Base-by-base conservation (phyloP, 495 filamentous ascomycete species). In the Parachaetomium inaequale region DNA sequence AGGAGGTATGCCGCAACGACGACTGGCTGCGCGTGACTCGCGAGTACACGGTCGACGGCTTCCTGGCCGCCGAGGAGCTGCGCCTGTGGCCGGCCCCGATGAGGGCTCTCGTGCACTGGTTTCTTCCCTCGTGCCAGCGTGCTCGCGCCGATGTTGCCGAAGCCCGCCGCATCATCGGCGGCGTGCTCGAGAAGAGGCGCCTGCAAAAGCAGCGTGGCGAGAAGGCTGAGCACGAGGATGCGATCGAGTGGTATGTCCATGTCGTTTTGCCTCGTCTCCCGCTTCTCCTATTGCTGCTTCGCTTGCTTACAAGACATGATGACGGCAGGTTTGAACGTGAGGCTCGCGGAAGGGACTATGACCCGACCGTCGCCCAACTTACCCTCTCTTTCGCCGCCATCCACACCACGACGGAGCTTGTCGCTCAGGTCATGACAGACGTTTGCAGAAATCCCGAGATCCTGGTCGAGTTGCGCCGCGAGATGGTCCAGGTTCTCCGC, bases 21-120 rank as follows among this genome's bases (percentile, higher is more conserved):
- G 67, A 75, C 25, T 84, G 80, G 81, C 68, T 81, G 12, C 59
- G 62, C 0, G 70, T 79, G 1, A 72, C 75, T 0, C 67, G 75
- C 17, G 63, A 74, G 25, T 82, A 80, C 61, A 74, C 78, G 1
- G 51, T 74, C 0, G 63, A 69, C 28, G 61, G 59, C 21, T 68
- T 76, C 25, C n/a, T 42, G 2, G 78, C 70, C 0, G 59, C 72
- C 2, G 56, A 61, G 21, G 66, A 63, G 0, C 69, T 84, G 21
- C 62, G 67, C 2, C 38, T 68, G 6, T 76, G 64, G 57, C 79
- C 78, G 1, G 36, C 60, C 0, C 60, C 69, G 6, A 38, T 78
- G 19, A 73, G 75, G 0, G 67, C 63, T 1, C 17, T 80, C 7
- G 69, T 72, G 10, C 64, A 72, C 47, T 70, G 72, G 69, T 65